phyloP scores from a whole-genome alignment of 2,329 filamentous ascomycete genomes.

The Bipolaris cookei region DNA sequence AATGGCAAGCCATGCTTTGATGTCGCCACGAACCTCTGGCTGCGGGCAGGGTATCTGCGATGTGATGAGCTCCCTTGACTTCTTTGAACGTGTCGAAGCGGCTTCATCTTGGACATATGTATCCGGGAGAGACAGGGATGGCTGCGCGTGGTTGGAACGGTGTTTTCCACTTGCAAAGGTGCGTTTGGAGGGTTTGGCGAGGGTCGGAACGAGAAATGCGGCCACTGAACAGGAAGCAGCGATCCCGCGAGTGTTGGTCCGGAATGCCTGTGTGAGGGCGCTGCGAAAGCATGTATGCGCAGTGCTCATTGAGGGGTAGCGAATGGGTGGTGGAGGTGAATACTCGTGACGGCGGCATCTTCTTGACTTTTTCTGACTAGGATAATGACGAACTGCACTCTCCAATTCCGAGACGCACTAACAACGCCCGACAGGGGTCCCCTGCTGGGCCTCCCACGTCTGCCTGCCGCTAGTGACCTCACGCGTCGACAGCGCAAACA shows the following conservation, averaged over 20 bases:
- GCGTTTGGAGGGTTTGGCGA: constrained; percentile 30
- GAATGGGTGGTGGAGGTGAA: constrained; percentile 23
- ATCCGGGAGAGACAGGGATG: constrained; percentile 1
- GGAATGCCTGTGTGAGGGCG: constrained; percentile 47
- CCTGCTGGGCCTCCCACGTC: constrained; percentile 11
- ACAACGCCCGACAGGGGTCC: constrained; percentile 3
- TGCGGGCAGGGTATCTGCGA: constrained; percentile 33
- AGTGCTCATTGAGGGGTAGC: constrained; percentile 46
- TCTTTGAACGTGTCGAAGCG: constrained; percentile 13
- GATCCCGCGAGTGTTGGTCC: constrained; percentile 29
- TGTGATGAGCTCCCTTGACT: constrained; percentile 13
- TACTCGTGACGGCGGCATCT: constrained; percentile 22
- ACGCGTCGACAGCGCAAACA: constrained; percentile 19
- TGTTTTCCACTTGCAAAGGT: constrained; percentile 35
- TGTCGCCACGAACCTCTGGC: constrained; percentile 29
- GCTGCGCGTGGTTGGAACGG: constrained; percentile 16
- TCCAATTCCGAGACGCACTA: constrained; percentile 22
- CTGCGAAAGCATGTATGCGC: constrained; percentile 47
- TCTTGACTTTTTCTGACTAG: constrained; percentile 36
- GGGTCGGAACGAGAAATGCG: constrained; percentile 46
- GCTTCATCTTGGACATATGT: constrained; percentile 1
- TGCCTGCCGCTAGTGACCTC: constrained; percentile 23
- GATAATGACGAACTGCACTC: constrained; percentile 28
- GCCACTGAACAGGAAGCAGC: constrained; percentile 35
- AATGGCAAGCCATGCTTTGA: constrained; percentile 43